Evolutionary conservation across 2,329 filamentous ascomycete genomes (phyloP).

Genomic region (Trichoderma brevicompactum): DNA sequence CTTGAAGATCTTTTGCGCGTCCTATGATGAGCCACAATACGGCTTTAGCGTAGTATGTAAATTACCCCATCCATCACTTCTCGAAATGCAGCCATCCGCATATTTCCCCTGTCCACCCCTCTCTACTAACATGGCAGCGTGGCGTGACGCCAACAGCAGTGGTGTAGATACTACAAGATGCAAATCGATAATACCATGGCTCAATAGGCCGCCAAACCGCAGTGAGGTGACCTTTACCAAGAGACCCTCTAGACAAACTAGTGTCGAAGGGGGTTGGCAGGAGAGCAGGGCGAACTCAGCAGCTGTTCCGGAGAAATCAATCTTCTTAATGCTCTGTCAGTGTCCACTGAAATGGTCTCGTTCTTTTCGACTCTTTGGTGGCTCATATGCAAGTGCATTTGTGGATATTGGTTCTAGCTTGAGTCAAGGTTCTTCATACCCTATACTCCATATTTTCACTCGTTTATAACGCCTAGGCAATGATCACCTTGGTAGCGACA

Average conservation of each 20-base stretch:
- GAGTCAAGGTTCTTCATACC: neutral
- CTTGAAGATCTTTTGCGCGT: neutral
- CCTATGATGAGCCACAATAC: neutral
- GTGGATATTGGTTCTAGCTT: neutral
- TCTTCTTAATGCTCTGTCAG: neutral
- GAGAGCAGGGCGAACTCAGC: too few species aligned
- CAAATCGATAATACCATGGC: neutral
- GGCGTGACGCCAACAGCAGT: neutral
- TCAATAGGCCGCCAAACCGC: neutral
- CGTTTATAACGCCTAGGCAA: too few species aligned
- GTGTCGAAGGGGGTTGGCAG: too few species aligned
- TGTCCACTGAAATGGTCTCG: neutral
- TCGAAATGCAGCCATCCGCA: slow-evolving; percentile 6
- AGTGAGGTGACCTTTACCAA: neutral
- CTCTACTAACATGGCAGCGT: slow-evolving; percentile 5
- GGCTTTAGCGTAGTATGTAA: neutral
- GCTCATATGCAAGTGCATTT: neutral
- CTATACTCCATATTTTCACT: neutral
- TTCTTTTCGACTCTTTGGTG: neutral
- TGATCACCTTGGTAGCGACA: neutral
- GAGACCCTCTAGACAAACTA: too few species aligned
- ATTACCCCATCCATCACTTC: neutral
- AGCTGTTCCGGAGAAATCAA: neutral
- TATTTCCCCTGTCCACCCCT: neutral
- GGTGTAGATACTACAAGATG: slow-evolving; percentile 5